Conservation (phyloP, 768 basidiomycete species). For the Suillus paluster region DNA sequence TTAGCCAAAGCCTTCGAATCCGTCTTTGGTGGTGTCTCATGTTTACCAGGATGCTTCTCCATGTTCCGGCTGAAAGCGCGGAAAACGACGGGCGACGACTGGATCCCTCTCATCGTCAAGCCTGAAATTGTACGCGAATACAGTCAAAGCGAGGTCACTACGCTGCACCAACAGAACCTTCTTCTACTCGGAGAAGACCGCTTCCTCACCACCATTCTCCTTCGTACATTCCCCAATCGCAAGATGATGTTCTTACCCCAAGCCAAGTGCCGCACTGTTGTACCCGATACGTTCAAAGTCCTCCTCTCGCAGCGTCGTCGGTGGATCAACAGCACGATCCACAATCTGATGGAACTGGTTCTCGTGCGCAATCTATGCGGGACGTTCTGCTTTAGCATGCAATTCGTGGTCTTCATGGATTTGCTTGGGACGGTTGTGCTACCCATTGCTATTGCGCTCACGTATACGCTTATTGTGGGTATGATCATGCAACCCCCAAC, state of each 20-base stretch:
- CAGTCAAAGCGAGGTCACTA: slow-evolving; percentile 91
- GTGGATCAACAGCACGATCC: slow-evolving; percentile 99
- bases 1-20: slow-evolving; percentile 98
- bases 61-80: slow-evolving; percentile 99
- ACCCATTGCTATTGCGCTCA: slow-evolving; percentile 91
- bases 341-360: slow-evolving; percentile 99
- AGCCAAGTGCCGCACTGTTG: slow-evolving; percentile 92
- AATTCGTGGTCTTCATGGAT: slow-evolving; percentile 99
- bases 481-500: slow-evolving; percentile 82
- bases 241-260: slow-evolving; percentile 99
- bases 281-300: slow-evolving; percentile 92
- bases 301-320: slow-evolving; percentile 95
- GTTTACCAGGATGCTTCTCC: slow-evolving; percentile 99
- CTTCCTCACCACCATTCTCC: slow-evolving; percentile 94
- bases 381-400: slow-evolving; percentile 99
- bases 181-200: slow-evolving; percentile 97
- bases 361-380: slow-evolving; percentile 96
- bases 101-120: slow-evolving; percentile 96
- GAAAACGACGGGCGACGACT: slow-evolving; percentile 86
- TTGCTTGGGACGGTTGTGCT: slow-evolving; percentile 89
- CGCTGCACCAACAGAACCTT: slow-evolving; percentile 97
- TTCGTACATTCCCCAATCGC: slow-evolving; percentile 96
- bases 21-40: slow-evolving; percentile 98
- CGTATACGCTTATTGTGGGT: slow-evolving; percentile 84
- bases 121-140: slow-evolving; percentile 98